Percentiles rank a stretch among this genome's conserved stretches.
Evolutionary conservation across 1,139 yeast genomes (phyloP).

Genomic region (Debaryomyces singareniensis): DNA sequence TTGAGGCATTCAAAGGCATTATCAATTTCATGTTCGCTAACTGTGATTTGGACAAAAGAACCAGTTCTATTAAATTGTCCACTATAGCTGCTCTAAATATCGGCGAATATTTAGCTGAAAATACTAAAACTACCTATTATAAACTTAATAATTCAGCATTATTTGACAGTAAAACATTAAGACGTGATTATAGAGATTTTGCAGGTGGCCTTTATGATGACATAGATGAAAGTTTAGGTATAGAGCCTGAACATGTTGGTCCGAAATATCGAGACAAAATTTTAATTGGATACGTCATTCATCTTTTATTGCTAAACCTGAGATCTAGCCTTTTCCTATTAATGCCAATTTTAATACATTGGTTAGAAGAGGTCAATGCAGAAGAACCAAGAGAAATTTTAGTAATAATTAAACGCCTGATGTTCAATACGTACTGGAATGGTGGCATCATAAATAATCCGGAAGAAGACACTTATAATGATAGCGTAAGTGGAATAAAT

Average conservation of each 20-base stretch:
- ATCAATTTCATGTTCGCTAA: conserved; percentile 11
- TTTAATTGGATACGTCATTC: conserved; percentile 29
- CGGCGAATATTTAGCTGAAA: conserved; percentile 28
- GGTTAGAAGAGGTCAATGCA: conserved; percentile 24
- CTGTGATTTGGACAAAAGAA: conserved; percentile 5
- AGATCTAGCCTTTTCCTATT: conserved; percentile 21
- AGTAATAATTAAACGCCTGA: conserved; percentile 8
- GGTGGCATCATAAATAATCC: conserved; percentile 6
- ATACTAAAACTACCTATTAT: conserved; percentile 30
- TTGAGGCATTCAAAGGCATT: conserved; percentile 20
- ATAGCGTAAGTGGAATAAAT: neutral
- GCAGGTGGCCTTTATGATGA: conserved; percentile 23
- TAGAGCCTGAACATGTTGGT: conserved; percentile 22
- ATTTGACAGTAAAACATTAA: conserved; percentile 26
- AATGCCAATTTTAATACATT: conserved; percentile 30
- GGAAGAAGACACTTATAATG: neutral
- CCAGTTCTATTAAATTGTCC: conserved; percentile 12
- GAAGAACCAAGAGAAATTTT: conserved; percentile 4
- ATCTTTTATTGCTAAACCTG: conserved; percentile 30
- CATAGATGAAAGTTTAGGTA: conserved; percentile 32
- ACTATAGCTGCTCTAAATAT: conserved; percentile 22
- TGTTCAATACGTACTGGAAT: conserved; percentile 26
- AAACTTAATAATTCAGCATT: conserved; percentile 25
- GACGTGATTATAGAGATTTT: conserved; percentile 14
- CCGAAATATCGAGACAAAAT: conserved; percentile 16